Conservation (phyloP, 768 basidiomycete genomes). For the Termitomyces sp. region DNA sequence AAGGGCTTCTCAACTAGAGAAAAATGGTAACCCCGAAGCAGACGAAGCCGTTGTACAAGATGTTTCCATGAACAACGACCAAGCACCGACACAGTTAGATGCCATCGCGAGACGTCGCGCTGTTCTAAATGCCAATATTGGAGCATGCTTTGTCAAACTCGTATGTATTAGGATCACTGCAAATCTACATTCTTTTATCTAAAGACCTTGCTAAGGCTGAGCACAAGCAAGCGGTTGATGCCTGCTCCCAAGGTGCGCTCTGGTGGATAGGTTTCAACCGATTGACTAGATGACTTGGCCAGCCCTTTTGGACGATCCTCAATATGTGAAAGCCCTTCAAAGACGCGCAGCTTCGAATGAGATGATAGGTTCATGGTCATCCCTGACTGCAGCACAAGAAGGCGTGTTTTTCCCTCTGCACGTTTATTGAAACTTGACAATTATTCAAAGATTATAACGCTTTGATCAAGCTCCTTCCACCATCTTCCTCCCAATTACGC, state of each 20-base stretch:
- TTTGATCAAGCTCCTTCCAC: conserved; percentile 60
- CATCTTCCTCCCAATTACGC: conserved; percentile 43
- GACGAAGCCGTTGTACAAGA: conserved; percentile 14
- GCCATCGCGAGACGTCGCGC: conserved; percentile 59
- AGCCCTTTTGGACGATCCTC: conserved; percentile 71
- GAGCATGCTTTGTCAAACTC: conserved; percentile 76
- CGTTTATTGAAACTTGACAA: background rate
- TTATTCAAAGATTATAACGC: conserved; percentile 63
- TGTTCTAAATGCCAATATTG: conserved; percentile 82
- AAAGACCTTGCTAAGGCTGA: conserved; percentile 47
- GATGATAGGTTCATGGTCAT: conserved; percentile 74
- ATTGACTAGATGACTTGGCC: conserved; percentile 22
- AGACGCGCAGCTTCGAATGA: conserved; percentile 88
- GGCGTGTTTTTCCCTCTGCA: conserved; percentile 40
- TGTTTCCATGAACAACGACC: conserved; percentile 18
- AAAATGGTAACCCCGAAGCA: conserved; percentile 11
- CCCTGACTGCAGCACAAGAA: conserved; percentile 77
- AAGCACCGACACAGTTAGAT: conserved; percentile 11
- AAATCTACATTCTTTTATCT: background rate
- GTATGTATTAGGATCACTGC: conserved; percentile 35
- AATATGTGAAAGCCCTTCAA: conserved; percentile 83
- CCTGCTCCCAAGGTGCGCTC: conserved; percentile 67
- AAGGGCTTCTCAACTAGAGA: conserved; percentile 6
- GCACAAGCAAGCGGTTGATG: conserved; percentile 72
- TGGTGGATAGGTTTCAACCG: background rate